Conservation (phyloP, 2,329 filamentous ascomycete species). For the Cercospora sojina region DNA sequence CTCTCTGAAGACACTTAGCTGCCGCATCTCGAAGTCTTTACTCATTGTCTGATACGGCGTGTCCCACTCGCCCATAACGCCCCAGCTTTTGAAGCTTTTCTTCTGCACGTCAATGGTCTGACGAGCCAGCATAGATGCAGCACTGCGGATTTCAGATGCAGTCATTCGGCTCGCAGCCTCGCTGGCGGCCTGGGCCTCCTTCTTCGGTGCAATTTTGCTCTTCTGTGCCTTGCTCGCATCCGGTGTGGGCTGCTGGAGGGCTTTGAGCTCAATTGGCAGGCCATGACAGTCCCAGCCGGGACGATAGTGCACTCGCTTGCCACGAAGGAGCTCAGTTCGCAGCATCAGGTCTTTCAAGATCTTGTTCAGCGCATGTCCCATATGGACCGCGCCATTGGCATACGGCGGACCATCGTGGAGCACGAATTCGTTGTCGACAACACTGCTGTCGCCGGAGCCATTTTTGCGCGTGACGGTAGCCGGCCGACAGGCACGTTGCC, state of each 20-base stretch:
- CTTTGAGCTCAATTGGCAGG: slow-evolving; percentile 94
- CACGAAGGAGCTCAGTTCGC: slow-evolving; percentile 75
- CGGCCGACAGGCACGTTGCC: slow-evolving; percentile 63
- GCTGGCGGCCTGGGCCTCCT: slow-evolving; percentile 35
- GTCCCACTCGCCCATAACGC: slow-evolving; percentile 79
- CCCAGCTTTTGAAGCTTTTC: slow-evolving; percentile 69
- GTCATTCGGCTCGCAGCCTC: slow-evolving; percentile 39
- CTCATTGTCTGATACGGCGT: slow-evolving; percentile 78
- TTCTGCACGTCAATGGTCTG: slow-evolving; percentile 72
- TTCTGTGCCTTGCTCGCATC: slow-evolving; percentile 31
- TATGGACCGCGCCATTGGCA: slow-evolving; percentile 86
- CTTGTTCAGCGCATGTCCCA: slow-evolving; percentile 95
- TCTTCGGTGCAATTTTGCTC: slow-evolving; percentile 30
- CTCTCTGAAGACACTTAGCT: slow-evolving; percentile 71
- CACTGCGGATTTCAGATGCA: slow-evolving; percentile 59
- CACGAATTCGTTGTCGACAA: slow-evolving; percentile 62
- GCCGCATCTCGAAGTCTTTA: slow-evolving; percentile 67
- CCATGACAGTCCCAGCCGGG: slow-evolving; percentile 99
- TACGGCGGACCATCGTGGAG: slow-evolving; percentile 97
- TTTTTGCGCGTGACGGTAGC: slow-evolving; percentile 38
- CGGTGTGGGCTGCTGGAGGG: slow-evolving; percentile 60
- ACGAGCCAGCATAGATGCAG: slow-evolving; percentile 64
- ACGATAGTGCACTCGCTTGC: slow-evolving; percentile 73
- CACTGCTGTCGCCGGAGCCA: slow-evolving; percentile 28
- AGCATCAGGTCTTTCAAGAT: slow-evolving; percentile 93